Evolutionary conservation across 2,329 filamentous ascomycete genomes (phyloP).

Genomic region (Lasiodiplodia citricola): DNA sequence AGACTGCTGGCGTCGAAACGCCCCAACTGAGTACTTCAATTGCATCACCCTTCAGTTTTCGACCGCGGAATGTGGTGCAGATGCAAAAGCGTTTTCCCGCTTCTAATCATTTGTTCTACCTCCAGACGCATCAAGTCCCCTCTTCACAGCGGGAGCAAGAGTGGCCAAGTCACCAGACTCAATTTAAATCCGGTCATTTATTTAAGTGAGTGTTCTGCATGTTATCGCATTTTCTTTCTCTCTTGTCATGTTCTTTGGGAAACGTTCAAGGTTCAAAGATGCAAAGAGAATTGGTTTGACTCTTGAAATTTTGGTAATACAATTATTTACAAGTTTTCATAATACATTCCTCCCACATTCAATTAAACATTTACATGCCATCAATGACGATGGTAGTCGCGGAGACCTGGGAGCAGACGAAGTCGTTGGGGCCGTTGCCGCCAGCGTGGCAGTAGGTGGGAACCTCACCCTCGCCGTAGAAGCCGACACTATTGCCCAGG

Average conservation of each 20-base stretch:
- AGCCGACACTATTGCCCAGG: background rate
- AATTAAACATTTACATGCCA: background rate
- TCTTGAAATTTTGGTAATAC: too few relatives aligned
- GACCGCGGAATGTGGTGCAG: background rate
- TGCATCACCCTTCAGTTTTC: background rate
- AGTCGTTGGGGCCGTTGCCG: conserved; percentile 22
- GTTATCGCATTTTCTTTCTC: too few relatives aligned
- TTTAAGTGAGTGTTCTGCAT: too few relatives aligned
- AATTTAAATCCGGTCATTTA: background rate
- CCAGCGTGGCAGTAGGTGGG: conserved; percentile 20
- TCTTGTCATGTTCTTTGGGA: background rate
- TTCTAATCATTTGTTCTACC: background rate
- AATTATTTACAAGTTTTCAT: conserved; percentile 1
- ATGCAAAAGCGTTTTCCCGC: background rate
- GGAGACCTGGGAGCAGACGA: conserved; percentile 16
- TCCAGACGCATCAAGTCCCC: background rate
- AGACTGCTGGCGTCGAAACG: too few relatives aligned
- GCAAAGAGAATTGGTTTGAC: too few relatives aligned
- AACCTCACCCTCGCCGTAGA: conserved; percentile 4
- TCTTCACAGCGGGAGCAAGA: background rate
- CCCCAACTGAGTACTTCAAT: too few relatives aligned
- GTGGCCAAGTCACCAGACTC: background rate
- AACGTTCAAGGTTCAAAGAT: too few relatives aligned
- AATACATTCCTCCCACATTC: background rate
- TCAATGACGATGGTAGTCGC: conserved; percentile 15